phyloP scores from a whole-genome alignment of 345 rosid genomes.

The Alliaria petiolata region DNA sequence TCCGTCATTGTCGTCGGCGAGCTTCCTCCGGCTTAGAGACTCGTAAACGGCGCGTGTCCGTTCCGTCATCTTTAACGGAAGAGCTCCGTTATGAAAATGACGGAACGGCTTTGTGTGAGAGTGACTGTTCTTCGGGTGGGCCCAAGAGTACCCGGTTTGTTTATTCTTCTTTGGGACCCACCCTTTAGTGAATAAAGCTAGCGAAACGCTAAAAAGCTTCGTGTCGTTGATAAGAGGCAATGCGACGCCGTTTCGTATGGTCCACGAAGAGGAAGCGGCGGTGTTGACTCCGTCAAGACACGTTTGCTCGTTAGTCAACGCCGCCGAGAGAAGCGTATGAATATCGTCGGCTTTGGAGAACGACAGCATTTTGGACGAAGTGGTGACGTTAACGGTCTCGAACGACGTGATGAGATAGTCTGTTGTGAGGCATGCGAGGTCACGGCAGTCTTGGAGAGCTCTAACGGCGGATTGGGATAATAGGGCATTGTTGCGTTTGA shows the following conservation, averaged over 20 bases:
- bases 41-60: slow-evolving; percentile 48
- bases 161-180: slow-evolving; percentile 65
- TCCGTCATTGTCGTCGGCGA: slow-evolving; percentile 26
- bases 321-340: slow-evolving; percentile 69
- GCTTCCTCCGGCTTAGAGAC: slow-evolving; percentile 52
- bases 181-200: slow-evolving; percentile 66
- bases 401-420: slow-evolving; percentile 55
- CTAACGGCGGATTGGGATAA: slow-evolving; percentile 44
- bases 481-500: slow-evolving; percentile 30
- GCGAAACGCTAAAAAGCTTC: slow-evolving; percentile 68
- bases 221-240: slow-evolving; percentile 59
- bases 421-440: slow-evolving; percentile 48
- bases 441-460: slow-evolving; percentile 74
- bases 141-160: slow-evolving; percentile 17
- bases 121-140: slow-evolving; percentile 15
- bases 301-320: slow-evolving; percentile 73
- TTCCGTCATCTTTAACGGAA: slow-evolving; percentile 57
- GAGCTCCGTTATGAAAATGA: slow-evolving; percentile 44
- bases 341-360: slow-evolving; percentile 52
- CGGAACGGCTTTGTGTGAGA: slow-evolving; percentile 28
- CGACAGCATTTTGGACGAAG: slow-evolving; percentile 37
- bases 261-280: slow-evolving; percentile 50
- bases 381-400: slow-evolving; percentile 34
- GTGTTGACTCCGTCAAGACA: slow-evolving; percentile 60
- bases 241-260: slow-evolving; percentile 46